These are phyloP conservation scores for Colletotrichum chlorophyti DNA, from an alignment of 2,329 filamentous ascomycete genomes.

Conservation along the genomic window DNA sequence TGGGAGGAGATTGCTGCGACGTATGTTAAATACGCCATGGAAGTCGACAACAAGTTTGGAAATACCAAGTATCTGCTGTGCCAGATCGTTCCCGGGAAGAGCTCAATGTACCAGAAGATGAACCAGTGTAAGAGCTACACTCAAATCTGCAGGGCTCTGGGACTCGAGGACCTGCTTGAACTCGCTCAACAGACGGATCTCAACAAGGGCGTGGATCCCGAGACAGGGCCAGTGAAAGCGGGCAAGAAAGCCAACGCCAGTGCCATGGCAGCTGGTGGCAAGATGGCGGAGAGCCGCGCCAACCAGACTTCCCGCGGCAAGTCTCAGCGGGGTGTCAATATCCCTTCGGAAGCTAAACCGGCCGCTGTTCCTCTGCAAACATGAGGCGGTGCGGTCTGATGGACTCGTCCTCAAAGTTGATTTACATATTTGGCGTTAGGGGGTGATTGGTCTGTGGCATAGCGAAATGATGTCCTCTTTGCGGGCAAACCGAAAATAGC, in stretches of 20 bases:
- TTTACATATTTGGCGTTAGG: slow-evolving; percentile 27
- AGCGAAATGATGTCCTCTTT: slow-evolving; percentile 13
- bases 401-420: not conserved
- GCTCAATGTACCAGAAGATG: slow-evolving; percentile 66
- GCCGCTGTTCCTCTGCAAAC: slow-evolving; percentile 31
- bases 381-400: not conserved
- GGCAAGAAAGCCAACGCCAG: slow-evolving; percentile 43
- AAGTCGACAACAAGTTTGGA: slow-evolving; percentile 83
- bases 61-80: slow-evolving; percentile 93
- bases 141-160: slow-evolving; percentile 71
- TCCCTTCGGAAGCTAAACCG: slow-evolving; percentile 27
- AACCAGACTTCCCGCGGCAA: slow-evolving; percentile 29
- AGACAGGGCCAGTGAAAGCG: slow-evolving; percentile 43
- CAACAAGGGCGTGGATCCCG: slow-evolving; percentile 64
- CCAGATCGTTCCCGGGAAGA: slow-evolving; percentile 86
- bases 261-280: slow-evolving; percentile 56
- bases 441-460: slow-evolving; percentile 15
- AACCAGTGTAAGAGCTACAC: slow-evolving; percentile 74
- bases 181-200: slow-evolving; percentile 71
- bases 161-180: slow-evolving; percentile 67
- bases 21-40: slow-evolving; percentile 76
- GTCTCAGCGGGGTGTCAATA: slow-evolving; percentile 41
- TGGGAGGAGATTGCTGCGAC: slow-evolving; percentile 81
- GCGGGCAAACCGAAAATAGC: not conserved
- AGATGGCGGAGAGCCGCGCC: slow-evolving; percentile 43